Evolutionary conservation across 2,329 filamentous ascomycete species (phyloP).

Genomic region (Ascochyta viciae-villosae): DNA sequence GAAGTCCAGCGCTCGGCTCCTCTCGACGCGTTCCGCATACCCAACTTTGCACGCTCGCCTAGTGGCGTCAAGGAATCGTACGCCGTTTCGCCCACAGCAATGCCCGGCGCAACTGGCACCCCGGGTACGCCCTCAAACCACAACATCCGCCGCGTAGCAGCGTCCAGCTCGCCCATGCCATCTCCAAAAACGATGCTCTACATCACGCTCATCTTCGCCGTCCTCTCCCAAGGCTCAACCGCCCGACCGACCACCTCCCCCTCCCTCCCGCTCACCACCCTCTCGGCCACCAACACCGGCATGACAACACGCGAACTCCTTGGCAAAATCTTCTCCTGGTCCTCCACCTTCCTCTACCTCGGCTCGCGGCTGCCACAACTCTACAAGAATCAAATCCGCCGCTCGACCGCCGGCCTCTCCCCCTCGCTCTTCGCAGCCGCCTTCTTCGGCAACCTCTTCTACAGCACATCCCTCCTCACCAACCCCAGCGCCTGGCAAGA

Average conservation of each 20-base stretch:
- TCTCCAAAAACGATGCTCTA: slow-evolving; percentile 56
- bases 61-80: slow-evolving; percentile 35
- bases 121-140: slow-evolving; percentile 32
- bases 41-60: slow-evolving; percentile 47
- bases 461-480: slow-evolving; percentile 66
- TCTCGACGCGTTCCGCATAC: slow-evolving; percentile 46
- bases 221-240: slow-evolving; percentile 45
- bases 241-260: slow-evolving; percentile 32
- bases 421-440: slow-evolving; percentile 70
- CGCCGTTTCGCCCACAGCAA: slow-evolving; percentile 24
- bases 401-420: slow-evolving; percentile 69
- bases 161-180: slow-evolving; percentile 54
- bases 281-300: slow-evolving; percentile 28
- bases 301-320: slow-evolving; percentile 18
- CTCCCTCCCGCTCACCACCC: slow-evolving; percentile 21
- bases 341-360: slow-evolving; percentile 52
- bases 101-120: slow-evolving; percentile 1
- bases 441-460: slow-evolving; percentile 73
- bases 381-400: slow-evolving; percentile 68
- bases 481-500: slow-evolving; percentile 70
- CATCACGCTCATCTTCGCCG: slow-evolving; percentile 54
- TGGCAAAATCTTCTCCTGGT: slow-evolving; percentile 56
- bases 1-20: slow-evolving; percentile 37
- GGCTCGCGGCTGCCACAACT: slow-evolving; percentile 62
- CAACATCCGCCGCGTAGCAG: slow-evolving; percentile 41